These are phyloP conservation scores for Erodium texanum DNA, from an alignment of 441 rosid genomes.

Conservation along the genomic window DNA sequence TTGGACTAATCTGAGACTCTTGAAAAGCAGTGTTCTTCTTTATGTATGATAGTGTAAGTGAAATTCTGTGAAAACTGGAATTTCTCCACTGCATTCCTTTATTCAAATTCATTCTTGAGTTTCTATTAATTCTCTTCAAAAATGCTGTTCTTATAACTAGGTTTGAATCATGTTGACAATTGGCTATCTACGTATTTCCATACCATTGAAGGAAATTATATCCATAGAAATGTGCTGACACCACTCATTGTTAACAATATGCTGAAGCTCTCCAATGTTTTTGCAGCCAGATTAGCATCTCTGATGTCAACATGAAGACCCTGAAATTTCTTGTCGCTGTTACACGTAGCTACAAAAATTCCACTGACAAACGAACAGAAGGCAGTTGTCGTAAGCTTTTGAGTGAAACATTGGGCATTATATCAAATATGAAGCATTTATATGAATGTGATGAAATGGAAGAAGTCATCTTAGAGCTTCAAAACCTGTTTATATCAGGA, in stretches of 20 bases:
- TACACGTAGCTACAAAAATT: constrained; percentile 30
- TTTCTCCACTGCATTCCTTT: background rate
- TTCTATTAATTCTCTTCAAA: background rate
- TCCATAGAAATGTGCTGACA: background rate
- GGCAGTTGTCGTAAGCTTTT: constrained; percentile 39
- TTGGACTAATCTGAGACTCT: background rate
- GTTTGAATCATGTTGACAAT: background rate
- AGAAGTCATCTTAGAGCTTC: constrained; percentile 53
- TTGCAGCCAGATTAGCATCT: constrained; percentile 46
- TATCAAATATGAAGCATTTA: constrained; percentile 44
- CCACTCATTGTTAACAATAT: constrained; percentile 4
- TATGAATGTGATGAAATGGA: constrained; percentile 55
- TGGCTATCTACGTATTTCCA: background rate
- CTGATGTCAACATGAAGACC: constrained; percentile 55
- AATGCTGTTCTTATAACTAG: background rate
- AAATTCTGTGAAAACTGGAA: background rate
- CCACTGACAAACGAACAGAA: constrained; percentile 25
- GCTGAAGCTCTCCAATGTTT: constrained; percentile 16
- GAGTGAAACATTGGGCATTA: constrained; percentile 39
- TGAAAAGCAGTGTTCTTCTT: background rate
- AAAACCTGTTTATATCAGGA: constrained; percentile 45
- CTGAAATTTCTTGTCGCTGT: constrained; percentile 43
- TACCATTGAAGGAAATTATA: constrained; percentile 9
- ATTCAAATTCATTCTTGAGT: background rate
- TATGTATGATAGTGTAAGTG: background rate